Conservation (phyloP, 768 basidiomycete species). For the Favolaschia claudopus region DNA sequence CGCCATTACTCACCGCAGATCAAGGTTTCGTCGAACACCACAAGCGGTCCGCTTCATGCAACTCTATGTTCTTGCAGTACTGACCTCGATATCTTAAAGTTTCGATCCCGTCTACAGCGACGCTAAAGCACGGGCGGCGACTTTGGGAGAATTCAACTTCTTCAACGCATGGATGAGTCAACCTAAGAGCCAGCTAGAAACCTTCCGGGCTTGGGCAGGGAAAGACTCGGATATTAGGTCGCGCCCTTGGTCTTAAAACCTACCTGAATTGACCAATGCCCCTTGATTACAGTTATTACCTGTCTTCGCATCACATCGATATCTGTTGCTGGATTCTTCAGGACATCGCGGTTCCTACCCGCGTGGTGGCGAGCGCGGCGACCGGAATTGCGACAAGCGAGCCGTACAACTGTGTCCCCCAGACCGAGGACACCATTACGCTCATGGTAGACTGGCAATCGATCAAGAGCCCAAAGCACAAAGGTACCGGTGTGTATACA, state of each 20-base stretch:
- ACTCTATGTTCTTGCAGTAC: background rate
- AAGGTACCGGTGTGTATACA: constrained; percentile 90
- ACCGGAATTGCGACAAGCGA: constrained; percentile 90
- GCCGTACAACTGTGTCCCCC: constrained; percentile 85
- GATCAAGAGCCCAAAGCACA: constrained; percentile 73
- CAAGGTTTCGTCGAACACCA: constrained; percentile 88
- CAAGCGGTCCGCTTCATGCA: constrained; percentile 63
- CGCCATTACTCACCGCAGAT: background rate
- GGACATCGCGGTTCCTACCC: constrained; percentile 76
- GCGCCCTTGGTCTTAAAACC: background rate
- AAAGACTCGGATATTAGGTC: constrained; percentile 93
- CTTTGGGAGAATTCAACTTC: constrained; percentile 92
- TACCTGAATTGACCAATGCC: constrained; percentile 17
- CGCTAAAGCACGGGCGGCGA: constrained; percentile 77
- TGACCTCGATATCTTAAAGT: constrained; percentile 40
- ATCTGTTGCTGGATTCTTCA: constrained; percentile 88
- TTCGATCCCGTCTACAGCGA: constrained; percentile 95
- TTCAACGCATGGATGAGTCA: constrained; percentile 99
- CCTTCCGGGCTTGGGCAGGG: constrained; percentile 95
- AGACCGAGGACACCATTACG: constrained; percentile 95
- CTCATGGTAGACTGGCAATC: constrained; percentile 95
- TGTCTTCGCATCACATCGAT: constrained; percentile 94
- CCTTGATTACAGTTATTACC: constrained; percentile 73
- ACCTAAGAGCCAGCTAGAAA: constrained; percentile 93
- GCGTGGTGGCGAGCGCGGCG: constrained; percentile 90